These are phyloP conservation scores for Eucalyptus decipiens DNA, from an alignment of 345 rosid genomes.

Conservation along the genomic window DNA sequence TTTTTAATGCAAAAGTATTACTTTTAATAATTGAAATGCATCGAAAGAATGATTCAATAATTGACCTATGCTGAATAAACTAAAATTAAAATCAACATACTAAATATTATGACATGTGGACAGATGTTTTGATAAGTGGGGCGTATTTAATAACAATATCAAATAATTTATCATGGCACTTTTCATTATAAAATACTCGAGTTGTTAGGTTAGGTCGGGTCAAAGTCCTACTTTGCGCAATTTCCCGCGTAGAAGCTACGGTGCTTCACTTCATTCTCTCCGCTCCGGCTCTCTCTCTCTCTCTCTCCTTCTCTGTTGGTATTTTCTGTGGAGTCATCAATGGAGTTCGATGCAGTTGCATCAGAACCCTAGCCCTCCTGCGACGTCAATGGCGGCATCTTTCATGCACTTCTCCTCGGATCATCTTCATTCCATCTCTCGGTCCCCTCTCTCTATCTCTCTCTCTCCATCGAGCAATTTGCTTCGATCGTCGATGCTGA, in stretches of 20 bases:
- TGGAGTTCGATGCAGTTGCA: neutral
- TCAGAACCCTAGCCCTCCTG: conserved; percentile 3
- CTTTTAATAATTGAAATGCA: neutral
- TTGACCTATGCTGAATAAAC: neutral
- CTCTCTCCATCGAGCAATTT: conserved; percentile 50
- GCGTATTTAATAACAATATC: neutral
- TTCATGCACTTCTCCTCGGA: conserved; percentile 34
- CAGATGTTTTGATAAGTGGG: neutral
- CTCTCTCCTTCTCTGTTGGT: neutral
- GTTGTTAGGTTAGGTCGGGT: neutral
- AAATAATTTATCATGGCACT: neutral
- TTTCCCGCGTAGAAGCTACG: neutral
- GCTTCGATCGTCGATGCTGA: neutral
- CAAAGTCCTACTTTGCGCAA: neutral
- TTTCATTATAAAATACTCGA: neutral
- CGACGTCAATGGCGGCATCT: conserved; percentile 41
- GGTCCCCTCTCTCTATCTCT: conserved; percentile 11
- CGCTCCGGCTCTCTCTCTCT: neutral
- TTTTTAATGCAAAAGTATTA: neutral
- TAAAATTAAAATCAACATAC: neutral
- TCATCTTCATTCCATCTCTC: conserved; percentile 54
- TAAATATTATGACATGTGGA: neutral
- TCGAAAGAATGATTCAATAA: neutral
- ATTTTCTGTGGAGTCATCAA: neutral
- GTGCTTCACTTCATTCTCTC: neutral